phyloP scores from a whole-genome alignment of 257 asterid species.

The Paulownia fortunei region DNA sequence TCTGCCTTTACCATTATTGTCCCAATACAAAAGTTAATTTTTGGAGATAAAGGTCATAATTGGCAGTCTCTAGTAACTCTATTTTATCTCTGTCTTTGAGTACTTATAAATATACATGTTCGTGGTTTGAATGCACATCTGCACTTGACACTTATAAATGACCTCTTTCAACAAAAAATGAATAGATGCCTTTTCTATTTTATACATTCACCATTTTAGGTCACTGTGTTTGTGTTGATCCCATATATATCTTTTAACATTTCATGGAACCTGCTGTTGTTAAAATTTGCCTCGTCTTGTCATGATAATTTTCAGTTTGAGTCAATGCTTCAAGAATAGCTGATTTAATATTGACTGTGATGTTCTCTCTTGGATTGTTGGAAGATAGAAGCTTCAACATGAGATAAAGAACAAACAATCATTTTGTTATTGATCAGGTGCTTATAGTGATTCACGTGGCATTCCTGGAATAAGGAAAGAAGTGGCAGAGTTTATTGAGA shows the following conservation, averaged over 20 bases:
- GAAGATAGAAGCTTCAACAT: constrained; percentile 1
- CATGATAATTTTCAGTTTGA: background rate
- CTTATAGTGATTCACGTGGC: constrained; percentile 98
- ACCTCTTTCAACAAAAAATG: background rate
- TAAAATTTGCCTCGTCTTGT: background rate
- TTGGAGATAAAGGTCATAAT: background rate
- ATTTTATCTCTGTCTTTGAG: background rate
- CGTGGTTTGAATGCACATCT: background rate
- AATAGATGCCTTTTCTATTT: background rate
- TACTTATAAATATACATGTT: background rate
- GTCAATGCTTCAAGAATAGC: constrained; percentile 5
- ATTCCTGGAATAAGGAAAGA: constrained; percentile 94
- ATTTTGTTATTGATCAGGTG: constrained; percentile 63
- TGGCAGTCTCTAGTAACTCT: background rate
- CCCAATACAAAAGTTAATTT: background rate
- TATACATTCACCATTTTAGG: background rate
- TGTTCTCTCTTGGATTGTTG: background rate
- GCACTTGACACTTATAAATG: background rate
- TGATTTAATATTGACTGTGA: background rate
- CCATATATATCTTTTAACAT: background rate
- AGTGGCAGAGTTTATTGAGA: constrained; percentile 92
- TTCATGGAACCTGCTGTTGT: background rate
- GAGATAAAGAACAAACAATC: constrained; percentile 15
- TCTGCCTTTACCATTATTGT: background rate
- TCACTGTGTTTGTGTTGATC: background rate